These are phyloP conservation scores for Carex cristatella DNA, from an alignment of 176 grass and related monocot species.

Conservation along the genomic window DNA sequence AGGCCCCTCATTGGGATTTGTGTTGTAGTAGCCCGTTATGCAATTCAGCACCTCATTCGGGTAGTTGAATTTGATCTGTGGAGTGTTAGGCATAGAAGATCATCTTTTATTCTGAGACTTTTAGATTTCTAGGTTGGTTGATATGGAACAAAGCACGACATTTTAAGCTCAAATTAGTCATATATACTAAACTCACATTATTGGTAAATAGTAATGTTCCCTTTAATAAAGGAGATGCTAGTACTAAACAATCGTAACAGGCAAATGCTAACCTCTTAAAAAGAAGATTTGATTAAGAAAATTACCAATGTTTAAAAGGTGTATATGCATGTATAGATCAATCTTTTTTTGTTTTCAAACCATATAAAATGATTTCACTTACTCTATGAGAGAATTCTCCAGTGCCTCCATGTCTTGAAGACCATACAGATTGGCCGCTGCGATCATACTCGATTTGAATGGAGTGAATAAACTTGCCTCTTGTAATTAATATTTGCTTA, in stretches of 20 bases:
- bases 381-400: slow-evolving; percentile 63
- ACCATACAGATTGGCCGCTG: slow-evolving; percentile 80
- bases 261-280: not conserved
- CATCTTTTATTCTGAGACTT: not conserved
- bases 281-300: not conserved
- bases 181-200: not conserved
- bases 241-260: not conserved
- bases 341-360: not conserved
- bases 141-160: not conserved
- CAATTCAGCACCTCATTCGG: slow-evolving; percentile 77
- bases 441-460: slow-evolving; percentile 94
- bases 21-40: slow-evolving; percentile 71
- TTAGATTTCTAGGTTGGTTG: not conserved
- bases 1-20: slow-evolving; percentile 32
- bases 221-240: not conserved
- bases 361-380: slow-evolving; percentile 18
- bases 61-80: slow-evolving; percentile 83
- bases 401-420: slow-evolving; percentile 60
- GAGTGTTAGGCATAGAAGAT: not conserved
- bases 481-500: slow-evolving; percentile 74
- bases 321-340: not conserved
- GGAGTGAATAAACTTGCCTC: slow-evolving; percentile 53
- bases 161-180: not conserved
- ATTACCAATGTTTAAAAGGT: not conserved
- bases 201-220: not conserved